These are phyloP conservation scores for Alternaria gansuensis DNA, from an alignment of 2,329 filamentous ascomycete species.

Conservation along the genomic window DNA sequence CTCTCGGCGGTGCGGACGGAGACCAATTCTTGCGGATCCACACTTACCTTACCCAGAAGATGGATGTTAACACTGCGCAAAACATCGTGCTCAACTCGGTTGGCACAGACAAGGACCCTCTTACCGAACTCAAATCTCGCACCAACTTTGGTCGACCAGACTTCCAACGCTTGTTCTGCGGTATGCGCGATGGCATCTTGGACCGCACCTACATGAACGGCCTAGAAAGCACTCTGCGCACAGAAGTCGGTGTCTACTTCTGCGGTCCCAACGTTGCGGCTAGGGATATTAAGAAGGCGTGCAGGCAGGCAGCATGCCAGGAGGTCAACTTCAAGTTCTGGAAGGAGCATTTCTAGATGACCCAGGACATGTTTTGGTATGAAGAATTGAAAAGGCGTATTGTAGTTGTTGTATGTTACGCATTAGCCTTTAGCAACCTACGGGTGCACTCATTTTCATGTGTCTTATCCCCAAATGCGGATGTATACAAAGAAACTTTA, in stretches of 20 bases:
- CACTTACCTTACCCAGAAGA: slow-evolving; percentile 93
- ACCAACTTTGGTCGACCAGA: slow-evolving; percentile 97
- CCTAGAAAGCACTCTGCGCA: slow-evolving; percentile 76
- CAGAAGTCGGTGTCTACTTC: slow-evolving; percentile 96
- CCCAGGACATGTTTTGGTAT: slow-evolving; percentile 1
- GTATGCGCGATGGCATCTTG: slow-evolving; percentile 87
- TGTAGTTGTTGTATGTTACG: slow-evolving; percentile 12
- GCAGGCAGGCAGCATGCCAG: slow-evolving; percentile 73
- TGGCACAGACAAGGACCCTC: slow-evolving; percentile 83
- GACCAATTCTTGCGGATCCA: slow-evolving; percentile 96
- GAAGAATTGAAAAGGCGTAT: neutral
- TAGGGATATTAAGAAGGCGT: slow-evolving; percentile 83
- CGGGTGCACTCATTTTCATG: slow-evolving; percentile 16
- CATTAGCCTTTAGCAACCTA: slow-evolving; percentile 16
- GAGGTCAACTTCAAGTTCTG: slow-evolving; percentile 96
- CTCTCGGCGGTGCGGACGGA: slow-evolving; percentile 67
- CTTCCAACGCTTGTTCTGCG: slow-evolving; percentile 79
- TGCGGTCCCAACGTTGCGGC: slow-evolving; percentile 87
- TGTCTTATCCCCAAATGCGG: slow-evolving; percentile 3
- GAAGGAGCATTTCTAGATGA: slow-evolving; percentile 81
- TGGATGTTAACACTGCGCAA: slow-evolving; percentile 90
- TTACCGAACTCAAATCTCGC: slow-evolving; percentile 87
- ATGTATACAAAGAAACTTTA: neutral
- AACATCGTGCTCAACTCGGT: slow-evolving; percentile 98
- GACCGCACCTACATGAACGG: slow-evolving; percentile 86